Base-by-base conservation (phyloP, 495 filamentous ascomycete genomes). In the Hypoxylon perforatum region DNA sequence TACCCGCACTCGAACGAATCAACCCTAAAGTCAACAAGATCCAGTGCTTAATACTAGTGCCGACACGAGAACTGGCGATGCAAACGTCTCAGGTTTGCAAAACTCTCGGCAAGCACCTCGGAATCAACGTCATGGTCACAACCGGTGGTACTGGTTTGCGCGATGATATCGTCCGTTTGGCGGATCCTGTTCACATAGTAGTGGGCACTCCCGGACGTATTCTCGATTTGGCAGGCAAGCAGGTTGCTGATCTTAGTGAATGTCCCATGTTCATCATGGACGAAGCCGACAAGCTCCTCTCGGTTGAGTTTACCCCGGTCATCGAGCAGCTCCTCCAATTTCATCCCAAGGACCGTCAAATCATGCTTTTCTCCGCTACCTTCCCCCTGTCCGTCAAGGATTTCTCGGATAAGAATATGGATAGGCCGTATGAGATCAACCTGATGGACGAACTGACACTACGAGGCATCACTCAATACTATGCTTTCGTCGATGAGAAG, bases 11-110 rank as follows among this genome's bases (percentile, higher is more conserved):
- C 9, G 90, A 98, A 78, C 89, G 91, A 69, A 94, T 99, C 79
- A 97, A 98, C 76, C 91, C 96, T 7, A 97, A 97, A 74, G 92
- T 89, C 78, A 89, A 89, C 66, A 97, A 97, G 80, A 95, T 92
- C 41, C 95, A 99, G 78, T 92, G 92, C 59, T 84, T 99, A 56
- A 96, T 99, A 64, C 86, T 99, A 25, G 95, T 99, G 39, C 95
- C 95, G 17, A 99, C 95, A 39, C 81, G 95, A 87, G 95, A 99
- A 80, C 84, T 99, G 61, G 96, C 96, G n/a, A 87, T 99, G 71
- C 95, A 99, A 77, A 98, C 95, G 61, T 98, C 95, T 36, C 96
- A 98, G 74, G 95, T 99, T 42, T 98, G 95, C 85, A 98, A 97
- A 81, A 98, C 90, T 15, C 87, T 99, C 22, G 95, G 95, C 30